phyloP scores from a whole-genome alignment of 108 stramenopile species.

The Cyclotella kingstonii region DNA sequence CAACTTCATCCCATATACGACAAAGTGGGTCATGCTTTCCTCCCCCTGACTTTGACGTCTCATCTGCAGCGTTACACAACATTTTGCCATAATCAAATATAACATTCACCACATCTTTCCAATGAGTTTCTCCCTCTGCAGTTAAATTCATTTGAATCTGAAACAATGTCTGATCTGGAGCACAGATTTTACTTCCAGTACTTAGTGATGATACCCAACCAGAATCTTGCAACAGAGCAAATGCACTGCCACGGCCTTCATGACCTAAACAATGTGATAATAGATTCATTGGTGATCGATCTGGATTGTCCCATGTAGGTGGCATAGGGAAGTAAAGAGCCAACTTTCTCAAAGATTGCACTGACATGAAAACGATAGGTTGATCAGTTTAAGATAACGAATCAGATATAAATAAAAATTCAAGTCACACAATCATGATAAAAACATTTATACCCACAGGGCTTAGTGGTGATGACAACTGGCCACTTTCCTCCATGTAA shows the following conservation, averaged over 20 bases:
- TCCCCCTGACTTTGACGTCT: constrained; percentile 10
- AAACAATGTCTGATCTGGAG: constrained; percentile 71
- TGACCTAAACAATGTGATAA: constrained; percentile 78
- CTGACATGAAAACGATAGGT: not conserved
- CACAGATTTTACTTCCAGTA: constrained; percentile 55
- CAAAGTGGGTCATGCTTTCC: constrained; percentile 8
- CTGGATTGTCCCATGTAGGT: constrained; percentile 41
- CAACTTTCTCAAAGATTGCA: constrained; percentile 62
- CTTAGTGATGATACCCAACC: constrained; percentile 59
- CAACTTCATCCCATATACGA: constrained; percentile 52
- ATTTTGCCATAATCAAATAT: constrained; percentile 71
- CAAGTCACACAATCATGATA: not conserved
- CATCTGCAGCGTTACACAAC: constrained; percentile 40
- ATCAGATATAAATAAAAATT: not conserved
- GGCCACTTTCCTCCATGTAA: constrained; percentile 61
- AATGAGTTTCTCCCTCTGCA: constrained; percentile 69
- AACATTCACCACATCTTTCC: constrained; percentile 60
- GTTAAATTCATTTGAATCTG: constrained; percentile 73
- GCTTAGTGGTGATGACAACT: constrained; percentile 62
- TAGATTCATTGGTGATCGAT: constrained; percentile 57
- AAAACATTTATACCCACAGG: constrained; percentile 35
- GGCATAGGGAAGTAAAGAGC: constrained; percentile 70
- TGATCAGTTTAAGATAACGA: not conserved
- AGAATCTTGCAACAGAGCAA: constrained; percentile 68
- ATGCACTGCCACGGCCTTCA: constrained; percentile 69